Base-by-base conservation (phyloP, 164 flowering plant species). In the Akebia trifoliata region DNA sequence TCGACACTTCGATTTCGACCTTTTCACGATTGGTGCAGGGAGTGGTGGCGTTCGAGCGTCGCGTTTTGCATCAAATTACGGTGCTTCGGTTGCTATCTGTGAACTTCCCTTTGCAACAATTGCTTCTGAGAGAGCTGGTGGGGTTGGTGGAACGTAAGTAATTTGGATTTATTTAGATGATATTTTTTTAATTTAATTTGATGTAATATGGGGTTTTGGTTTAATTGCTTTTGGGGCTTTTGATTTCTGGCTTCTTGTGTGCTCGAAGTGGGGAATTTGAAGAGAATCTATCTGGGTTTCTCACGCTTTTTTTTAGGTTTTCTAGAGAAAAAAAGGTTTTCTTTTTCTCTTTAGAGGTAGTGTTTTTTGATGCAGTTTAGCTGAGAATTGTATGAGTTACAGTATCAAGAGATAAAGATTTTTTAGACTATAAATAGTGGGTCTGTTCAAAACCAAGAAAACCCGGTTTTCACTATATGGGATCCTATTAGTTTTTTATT, bases 111-210 rank as follows among this genome's bases (percentile, higher is more conserved):
- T 87, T 45, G 67, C 81, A 36, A 86, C 97, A 20, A 74, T 93
- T 1, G 84, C 99, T 6, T 93, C 99, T 15, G 97, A 93, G 8
- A 67, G 67, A 12, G 54, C 86, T 6, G 99, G 99, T 2, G 97
- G 99, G 31, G 83, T 93, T 29, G 99, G 97, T 22, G 99, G 99
- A 62, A 93, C 99, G 99, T 93, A 71, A 67, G 91, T 66, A 3
- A 12, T 55, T 3, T 4, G 20, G 24, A 28, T 34, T 35, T 38
- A 38, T 22, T 32, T 31, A 18, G 14, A 14, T 44, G 17, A 0
- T 10, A 32, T 32, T 30, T 18, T 36, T 29, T 22, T 43, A 4
- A 36, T 47, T 6, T 32, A 20, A 1, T 9, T 32, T 36, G 26
- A 17, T 17, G 45, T 26, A 20, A 6, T 24, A 22, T 49, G 25